Base-by-base conservation (phyloP, 2,329 filamentous ascomycete species). In the Huntiella savannae region DNA sequence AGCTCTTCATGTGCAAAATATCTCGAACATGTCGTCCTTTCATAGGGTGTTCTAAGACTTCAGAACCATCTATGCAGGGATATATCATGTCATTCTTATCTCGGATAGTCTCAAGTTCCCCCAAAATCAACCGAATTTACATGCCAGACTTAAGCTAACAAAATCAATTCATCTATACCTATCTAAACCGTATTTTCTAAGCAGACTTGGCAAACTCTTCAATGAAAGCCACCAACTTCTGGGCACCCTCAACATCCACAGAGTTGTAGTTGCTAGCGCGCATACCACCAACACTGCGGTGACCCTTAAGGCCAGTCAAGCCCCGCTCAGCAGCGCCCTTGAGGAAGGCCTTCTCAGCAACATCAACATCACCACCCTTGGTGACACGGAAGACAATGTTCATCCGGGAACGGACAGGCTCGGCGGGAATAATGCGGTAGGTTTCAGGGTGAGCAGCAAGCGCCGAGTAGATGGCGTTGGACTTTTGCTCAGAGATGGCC, bases 181-280 rank as follows among this genome's bases (percentile, higher is more conserved):
- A 28, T 28, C 22, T 28, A 28, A 28, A 3, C 22, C 1, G 1
- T 28, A 10, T 28, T 28, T 28, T 28, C 22, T 28, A 28, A 28
- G 22, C 22, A 28, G 22, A 43, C 32, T 43, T 28, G 16, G 72
- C 71, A 58, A 75, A 77, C 0, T 60, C 57, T 8, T 63, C 56
- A 45, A 86, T 69, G 52, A 81, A 84, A 22, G 63, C 61, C 40
- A 72, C 77, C 40, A 87, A 66, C 60, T 79, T 79, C 61, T 82
- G 66, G 0, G 75, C 78, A 0, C 74, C 78, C 36, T 74, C 71
- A 0, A 79, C 57, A 0, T 80, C 62, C 37, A 95, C 78, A 2
- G 83, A 81, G 63, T 94, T 95, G 65, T 95, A 96, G 59, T 91
- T 94, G 61, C 75, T 82, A 15, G 79, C 80, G 11, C 88, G 74